Conservation (phyloP, 441 rosid genomes). For the Brassica hybrid region DNA sequence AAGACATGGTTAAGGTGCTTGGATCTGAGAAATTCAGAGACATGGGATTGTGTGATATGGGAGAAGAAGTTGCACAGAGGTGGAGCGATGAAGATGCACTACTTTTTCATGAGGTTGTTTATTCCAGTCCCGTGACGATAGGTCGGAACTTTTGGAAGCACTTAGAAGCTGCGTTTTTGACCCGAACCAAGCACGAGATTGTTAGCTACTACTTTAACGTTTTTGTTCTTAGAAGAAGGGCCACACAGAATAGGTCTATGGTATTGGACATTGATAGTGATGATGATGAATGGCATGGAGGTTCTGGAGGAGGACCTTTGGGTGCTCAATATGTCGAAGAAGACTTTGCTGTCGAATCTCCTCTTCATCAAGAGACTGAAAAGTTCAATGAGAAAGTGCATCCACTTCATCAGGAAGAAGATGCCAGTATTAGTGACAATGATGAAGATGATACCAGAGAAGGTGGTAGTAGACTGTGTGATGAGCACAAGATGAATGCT, state of each 20-base stretch:
- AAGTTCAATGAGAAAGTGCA: slow-evolving; percentile 15
- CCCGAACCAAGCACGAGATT: slow-evolving; percentile 47
- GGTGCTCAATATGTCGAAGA: slow-evolving; percentile 32
- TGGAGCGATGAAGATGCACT: slow-evolving; percentile 60
- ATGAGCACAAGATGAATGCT: slow-evolving; percentile 20
- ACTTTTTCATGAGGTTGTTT: slow-evolving; percentile 51
- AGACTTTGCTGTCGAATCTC: slow-evolving; percentile 50
- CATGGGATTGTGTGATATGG: slow-evolving; percentile 60
- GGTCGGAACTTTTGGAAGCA: slow-evolving; percentile 60
- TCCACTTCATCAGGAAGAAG: slow-evolving; percentile 36
- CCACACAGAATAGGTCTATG: slow-evolving; percentile 54
- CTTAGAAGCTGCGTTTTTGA: slow-evolving; percentile 47
- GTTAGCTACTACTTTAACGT: slow-evolving; percentile 65
- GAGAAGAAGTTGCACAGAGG: slow-evolving; percentile 53
- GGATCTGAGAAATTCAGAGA: slow-evolving; percentile 48
- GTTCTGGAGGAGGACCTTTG: slow-evolving; percentile 34
- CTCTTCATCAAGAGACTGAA: slow-evolving; percentile 40
- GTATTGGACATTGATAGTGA: slow-evolving; percentile 58
- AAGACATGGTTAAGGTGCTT: slow-evolving; percentile 42
- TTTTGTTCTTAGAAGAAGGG: slow-evolving; percentile 54
- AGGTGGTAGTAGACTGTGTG: background rate
- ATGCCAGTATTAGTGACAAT: slow-evolving; percentile 11
- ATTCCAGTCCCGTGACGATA: slow-evolving; percentile 47
- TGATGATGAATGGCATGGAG: slow-evolving; percentile 63
- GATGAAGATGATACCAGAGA: slow-evolving; percentile 33